phyloP scores from a whole-genome alignment of 768 basidiomycete species.

The Kwoniella sp. region DNA sequence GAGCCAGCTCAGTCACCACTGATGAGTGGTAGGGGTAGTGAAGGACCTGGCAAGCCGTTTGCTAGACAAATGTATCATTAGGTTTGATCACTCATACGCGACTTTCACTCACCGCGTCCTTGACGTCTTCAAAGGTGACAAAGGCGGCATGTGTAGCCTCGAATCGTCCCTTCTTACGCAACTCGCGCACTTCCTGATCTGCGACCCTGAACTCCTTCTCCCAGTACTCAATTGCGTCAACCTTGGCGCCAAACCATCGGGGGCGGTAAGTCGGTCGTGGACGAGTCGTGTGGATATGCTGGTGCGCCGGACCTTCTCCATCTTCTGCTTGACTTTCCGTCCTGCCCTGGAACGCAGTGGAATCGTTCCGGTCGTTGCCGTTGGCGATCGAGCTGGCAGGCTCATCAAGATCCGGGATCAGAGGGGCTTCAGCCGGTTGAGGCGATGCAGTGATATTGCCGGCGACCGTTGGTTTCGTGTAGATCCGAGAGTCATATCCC shows the following conservation, averaged over 20 bases:
- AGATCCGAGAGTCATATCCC: constrained; percentile 64
- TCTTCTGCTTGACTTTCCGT: background rate
- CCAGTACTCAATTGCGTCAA: constrained; percentile 86
- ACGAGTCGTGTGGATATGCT: constrained; percentile 66
- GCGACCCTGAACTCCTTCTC: constrained; percentile 72
- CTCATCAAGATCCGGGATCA: constrained; percentile 26
- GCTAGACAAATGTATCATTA: constrained; percentile 52
- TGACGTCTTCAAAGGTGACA: constrained; percentile 94
- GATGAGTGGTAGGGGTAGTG: constrained; percentile 67
- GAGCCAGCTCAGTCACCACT: constrained; percentile 69
- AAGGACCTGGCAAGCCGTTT: constrained; percentile 82
- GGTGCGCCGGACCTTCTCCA: constrained; percentile 11
- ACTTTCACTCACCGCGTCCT: constrained; percentile 67
- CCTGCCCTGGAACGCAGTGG: background rate
- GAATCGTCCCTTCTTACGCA: constrained; percentile 67
- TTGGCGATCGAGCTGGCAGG: background rate
- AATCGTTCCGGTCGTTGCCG: background rate
- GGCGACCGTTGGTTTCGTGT: constrained; percentile 50
- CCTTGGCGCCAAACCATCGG: constrained; percentile 65
- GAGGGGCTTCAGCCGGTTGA: constrained; percentile 50
- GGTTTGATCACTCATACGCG: background rate
- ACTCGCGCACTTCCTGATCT: constrained; percentile 75
- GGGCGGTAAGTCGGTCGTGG: constrained; percentile 71
- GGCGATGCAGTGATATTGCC: constrained; percentile 52
- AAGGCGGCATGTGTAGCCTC: constrained; percentile 81